Base-by-base conservation (phyloP, 2,329 filamentous ascomycete genomes). In the Teratosphaeria epicoccoides region DNA sequence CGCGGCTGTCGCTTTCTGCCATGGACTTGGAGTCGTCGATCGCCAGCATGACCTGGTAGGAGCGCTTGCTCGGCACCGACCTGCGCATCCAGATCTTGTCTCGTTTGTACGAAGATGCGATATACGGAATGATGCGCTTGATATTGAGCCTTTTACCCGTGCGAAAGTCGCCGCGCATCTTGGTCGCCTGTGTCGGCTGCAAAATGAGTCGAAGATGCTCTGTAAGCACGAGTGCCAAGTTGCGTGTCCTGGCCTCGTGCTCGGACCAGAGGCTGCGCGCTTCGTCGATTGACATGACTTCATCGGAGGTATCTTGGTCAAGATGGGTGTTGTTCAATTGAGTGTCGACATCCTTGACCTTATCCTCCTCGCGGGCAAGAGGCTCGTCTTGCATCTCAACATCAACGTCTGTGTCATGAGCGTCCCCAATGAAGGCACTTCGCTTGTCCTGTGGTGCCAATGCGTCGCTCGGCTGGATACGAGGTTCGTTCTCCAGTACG, bases 81-180 rank as follows among this genome's bases (percentile, higher is more conserved):
- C 94, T 83, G 12, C 94, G 86, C 85, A 98, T 95, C 93, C 93
- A 99, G 71, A 99, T 99, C 77, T 98, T 98, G 79, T 99, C 93
- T 55, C 93, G 87, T 76, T 96, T 97, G 78, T 96, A 98, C 66
- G 87, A 85, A 0, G 90, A 97, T 1, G 94, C 93, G 61, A 99
- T 97, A 73, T 98, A 99, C 0, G 94, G 93, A 63, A 99, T 98
- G 71, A 99, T 98, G 61, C 91, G 88, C 72, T 97, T 97, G 75
- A 99, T 95, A 71, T 97, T 98, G 62, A 99, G 87, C 0, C 93
- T 85, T 70, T 99, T 98, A 57, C 93, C 93, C 0, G 93, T 98
- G 60, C 93, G 87, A 79, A 95, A 97, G 60, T 95, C 89, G 43
- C 93, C 93, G 1, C 91, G 90, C 56, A 98, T 86, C 66, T 97